Conservation (phyloP, 2,329 filamentous ascomycete genomes). For the Clarireedia paspali region DNA sequence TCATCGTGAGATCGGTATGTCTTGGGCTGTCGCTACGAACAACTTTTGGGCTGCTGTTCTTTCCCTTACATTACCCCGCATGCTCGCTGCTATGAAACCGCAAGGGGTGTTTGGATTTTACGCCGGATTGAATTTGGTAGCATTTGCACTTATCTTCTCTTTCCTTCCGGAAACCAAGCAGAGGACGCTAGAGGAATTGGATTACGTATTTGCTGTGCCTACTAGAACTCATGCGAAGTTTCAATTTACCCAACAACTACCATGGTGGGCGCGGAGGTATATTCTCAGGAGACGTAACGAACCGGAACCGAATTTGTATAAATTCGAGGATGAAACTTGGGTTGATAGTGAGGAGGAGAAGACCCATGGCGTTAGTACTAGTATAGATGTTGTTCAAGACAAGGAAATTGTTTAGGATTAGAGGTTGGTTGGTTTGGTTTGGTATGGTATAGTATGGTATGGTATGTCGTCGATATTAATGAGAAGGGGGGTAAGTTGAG, state of each 20-base stretch:
- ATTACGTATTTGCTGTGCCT: constrained; percentile 40
- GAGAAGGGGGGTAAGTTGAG: no score
- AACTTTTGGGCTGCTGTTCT: constrained; percentile 54
- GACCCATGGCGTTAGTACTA: not conserved
- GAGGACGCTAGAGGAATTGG: constrained; percentile 28
- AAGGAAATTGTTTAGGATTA: not conserved
- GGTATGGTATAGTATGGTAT: no score
- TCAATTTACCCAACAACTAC: constrained; percentile 24
- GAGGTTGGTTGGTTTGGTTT: no score
- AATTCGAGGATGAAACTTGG: constrained; percentile 9
- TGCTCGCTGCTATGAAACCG: constrained; percentile 16
- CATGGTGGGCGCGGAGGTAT: constrained; percentile 17
- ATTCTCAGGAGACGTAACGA: constrained; percentile 28
- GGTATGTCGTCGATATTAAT: no score
- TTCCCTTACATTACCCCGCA: constrained; percentile 41
- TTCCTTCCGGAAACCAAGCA: constrained; percentile 53
- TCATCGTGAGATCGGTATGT: constrained; percentile 58
- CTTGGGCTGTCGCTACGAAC: constrained; percentile 53
- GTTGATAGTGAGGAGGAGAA: not conserved
- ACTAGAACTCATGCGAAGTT: constrained; percentile 26
- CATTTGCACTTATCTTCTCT: constrained; percentile 48
- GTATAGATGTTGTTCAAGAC: not conserved
- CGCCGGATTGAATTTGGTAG: constrained; percentile 46
- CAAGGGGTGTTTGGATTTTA: constrained; percentile 45
- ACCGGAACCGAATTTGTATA: not conserved